phyloP scores from a whole-genome alignment of 2,329 filamentous ascomycete genomes.

The Venturia effusa region DNA sequence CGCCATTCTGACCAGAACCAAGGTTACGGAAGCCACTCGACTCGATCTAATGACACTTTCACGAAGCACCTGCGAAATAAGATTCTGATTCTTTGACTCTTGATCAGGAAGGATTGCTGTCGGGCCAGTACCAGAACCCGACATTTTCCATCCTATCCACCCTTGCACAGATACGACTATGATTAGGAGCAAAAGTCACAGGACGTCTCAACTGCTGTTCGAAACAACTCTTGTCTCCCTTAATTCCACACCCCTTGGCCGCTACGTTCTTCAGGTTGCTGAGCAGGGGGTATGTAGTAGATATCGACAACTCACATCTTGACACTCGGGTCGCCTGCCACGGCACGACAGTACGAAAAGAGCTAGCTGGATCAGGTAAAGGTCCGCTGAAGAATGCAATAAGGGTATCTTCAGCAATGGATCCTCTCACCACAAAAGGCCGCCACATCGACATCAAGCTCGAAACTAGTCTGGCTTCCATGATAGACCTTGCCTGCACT shows the following conservation, averaged over 20 bases:
- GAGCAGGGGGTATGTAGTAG: not conserved
- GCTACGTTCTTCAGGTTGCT: not conserved
- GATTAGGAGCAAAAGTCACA: not conserved
- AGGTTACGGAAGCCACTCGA: not conserved
- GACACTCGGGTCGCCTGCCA: not conserved
- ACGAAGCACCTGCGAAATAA: not conserved
- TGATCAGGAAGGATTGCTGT: not conserved
- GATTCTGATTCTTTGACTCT: not conserved
- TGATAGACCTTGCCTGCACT: conserved; percentile 1
- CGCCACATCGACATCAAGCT: not conserved
- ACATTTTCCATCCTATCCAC: not conserved
- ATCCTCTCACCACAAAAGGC: not conserved
- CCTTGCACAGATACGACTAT: not conserved
- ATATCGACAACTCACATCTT: not conserved
- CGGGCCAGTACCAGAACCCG: not conserved
- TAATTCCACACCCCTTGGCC: not conserved
- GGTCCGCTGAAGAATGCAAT: not conserved
- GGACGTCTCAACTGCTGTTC: not conserved
- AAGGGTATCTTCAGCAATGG: not conserved
- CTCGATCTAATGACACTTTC: not conserved
- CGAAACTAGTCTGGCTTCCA: conserved; percentile 2
- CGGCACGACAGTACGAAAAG: not conserved
- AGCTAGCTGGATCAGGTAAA: not conserved
- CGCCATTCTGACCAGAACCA: not conserved
- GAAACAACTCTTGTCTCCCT: not conserved